Base-by-base conservation (phyloP, 768 basidiomycete genomes). In the Amanita brunnescens region DNA sequence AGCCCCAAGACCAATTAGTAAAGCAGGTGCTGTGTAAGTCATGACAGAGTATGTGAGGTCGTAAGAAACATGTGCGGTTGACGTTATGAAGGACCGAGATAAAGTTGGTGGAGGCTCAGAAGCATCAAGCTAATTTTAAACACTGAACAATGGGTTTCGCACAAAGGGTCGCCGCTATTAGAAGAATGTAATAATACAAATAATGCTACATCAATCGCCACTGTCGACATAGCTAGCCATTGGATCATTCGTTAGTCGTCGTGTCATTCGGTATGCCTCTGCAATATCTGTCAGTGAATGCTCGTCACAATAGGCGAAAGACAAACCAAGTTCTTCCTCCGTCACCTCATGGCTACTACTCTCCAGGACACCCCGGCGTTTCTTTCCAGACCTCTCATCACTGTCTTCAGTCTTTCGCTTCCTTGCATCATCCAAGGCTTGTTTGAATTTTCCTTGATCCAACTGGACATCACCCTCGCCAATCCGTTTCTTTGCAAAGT, bases 261-360 rank as follows among this genome's bases (percentile, higher is more conserved):
- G 78, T 57, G 76, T 78, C 79, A 91, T 83, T 52, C 92, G 79
- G 66, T 94, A 96, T n/a, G 87, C 89, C 85, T 96, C 91, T 90
- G 72, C 55, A 64, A 58, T 40, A 21, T 21, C 53, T 10, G 49
- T 43, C 52, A 44, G 59, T 45, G 2, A 54, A 6, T 14, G 40
- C 38, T 34, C 47, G 33, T 47, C 48, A 29, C 23, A 53, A n/a
- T 3, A 21, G 23, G 56, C 2, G 33, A 41, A 5, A 21, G 10
- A 70, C 80, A 54, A 61, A 87, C 87, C 87, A 29, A 90, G 77
- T 57, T 91, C 78, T 63, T 93, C 93, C 67, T 95, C 91, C 7
- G 91, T 85, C 30, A 96, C 87, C 44, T 95, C 93, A 62, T 85
- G 80, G 45, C 76, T 77, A 16, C 80, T 69, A 32, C 73, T 58